These are phyloP conservation scores for Pythium oligandrum DNA, from an alignment of 352 stramenopile genomes.

Conservation along the genomic window DNA sequence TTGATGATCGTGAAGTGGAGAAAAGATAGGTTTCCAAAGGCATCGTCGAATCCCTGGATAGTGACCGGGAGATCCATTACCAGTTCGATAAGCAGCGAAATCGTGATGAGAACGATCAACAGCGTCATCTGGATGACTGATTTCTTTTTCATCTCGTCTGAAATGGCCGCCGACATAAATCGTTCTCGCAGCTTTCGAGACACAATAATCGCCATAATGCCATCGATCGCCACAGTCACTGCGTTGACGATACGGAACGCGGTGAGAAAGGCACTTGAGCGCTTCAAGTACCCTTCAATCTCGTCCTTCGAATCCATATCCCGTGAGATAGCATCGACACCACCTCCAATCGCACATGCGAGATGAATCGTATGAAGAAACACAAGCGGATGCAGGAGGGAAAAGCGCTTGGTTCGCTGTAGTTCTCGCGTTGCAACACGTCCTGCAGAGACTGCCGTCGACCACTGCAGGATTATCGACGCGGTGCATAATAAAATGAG, in stretches of 20 bases:
- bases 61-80: slow-evolving; percentile 50
- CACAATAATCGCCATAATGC: slow-evolving; percentile 34
- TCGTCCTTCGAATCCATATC: slow-evolving; percentile 14
- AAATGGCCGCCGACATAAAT: slow-evolving; percentile 55
- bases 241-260: slow-evolving; percentile 40
- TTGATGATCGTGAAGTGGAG: slow-evolving; percentile 40
- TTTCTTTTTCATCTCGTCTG: slow-evolving; percentile 73
- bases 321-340: slow-evolving; percentile 26
- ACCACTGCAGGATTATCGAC: slow-evolving; percentile 67
- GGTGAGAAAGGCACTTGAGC: slow-evolving; percentile 21
- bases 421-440: slow-evolving; percentile 43
- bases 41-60: slow-evolving; percentile 18
- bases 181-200: slow-evolving; percentile 36
- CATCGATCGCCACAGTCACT: slow-evolving; percentile 40
- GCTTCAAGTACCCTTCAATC: slow-evolving; percentile 20
- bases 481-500: slow-evolving; percentile 61
- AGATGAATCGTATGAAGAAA: slow-evolving; percentile 55
- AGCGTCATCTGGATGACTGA: slow-evolving; percentile 67
- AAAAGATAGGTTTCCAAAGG: slow-evolving; percentile 28
- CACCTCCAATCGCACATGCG: slow-evolving; percentile 25
- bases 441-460: slow-evolving; percentile 45
- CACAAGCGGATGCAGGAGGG: slow-evolving; percentile 49
- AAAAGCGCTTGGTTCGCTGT: slow-evolving; percentile 40
- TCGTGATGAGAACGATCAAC: slow-evolving; percentile 38
- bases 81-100: slow-evolving; percentile 37